These are phyloP conservation scores for Vinca minor DNA, from an alignment of 257 asterid species.

Conservation along the genomic window DNA sequence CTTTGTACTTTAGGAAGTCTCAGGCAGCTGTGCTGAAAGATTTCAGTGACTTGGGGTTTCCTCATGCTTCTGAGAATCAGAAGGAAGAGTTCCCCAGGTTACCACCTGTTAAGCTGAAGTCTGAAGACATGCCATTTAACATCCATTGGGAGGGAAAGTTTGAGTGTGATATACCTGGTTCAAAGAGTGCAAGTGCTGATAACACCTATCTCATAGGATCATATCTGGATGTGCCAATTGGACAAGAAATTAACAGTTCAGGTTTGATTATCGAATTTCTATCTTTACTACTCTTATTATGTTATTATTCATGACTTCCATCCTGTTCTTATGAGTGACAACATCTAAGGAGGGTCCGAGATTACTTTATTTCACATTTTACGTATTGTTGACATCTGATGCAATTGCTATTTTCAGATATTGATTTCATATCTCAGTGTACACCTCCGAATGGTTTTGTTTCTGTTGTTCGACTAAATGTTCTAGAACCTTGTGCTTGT, in stretches of 20 bases:
- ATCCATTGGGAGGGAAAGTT: slow-evolving; percentile 83
- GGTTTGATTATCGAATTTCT: slow-evolving; percentile 34
- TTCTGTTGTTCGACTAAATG: neutral
- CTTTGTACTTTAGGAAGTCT: slow-evolving; percentile 57
- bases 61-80: slow-evolving; percentile 47
- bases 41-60: slow-evolving; percentile 44
- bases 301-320: neutral
- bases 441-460: neutral
- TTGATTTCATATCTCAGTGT: neutral
- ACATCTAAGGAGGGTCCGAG: neutral
- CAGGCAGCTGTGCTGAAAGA: slow-evolving; percentile 50
- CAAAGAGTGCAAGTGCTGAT: slow-evolving; percentile 52
- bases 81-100: slow-evolving; percentile 90
- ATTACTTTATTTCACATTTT: neutral
- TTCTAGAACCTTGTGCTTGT: neutral
- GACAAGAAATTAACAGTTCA: slow-evolving; percentile 69
- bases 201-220: slow-evolving; percentile 77
- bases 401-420: neutral
- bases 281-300: no score
- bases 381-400: no score
- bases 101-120: slow-evolving; percentile 82
- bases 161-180: slow-evolving; percentile 57
- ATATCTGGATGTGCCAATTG: slow-evolving; percentile 87
- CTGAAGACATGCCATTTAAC: slow-evolving; percentile 70
- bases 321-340: neutral